A percentile compares a stretch with the other conserved stretches of the same genome.
Evolutionary conservation across 768 basidiomycete genomes (phyloP).

Genomic region (Naganishia onofrii): DNA sequence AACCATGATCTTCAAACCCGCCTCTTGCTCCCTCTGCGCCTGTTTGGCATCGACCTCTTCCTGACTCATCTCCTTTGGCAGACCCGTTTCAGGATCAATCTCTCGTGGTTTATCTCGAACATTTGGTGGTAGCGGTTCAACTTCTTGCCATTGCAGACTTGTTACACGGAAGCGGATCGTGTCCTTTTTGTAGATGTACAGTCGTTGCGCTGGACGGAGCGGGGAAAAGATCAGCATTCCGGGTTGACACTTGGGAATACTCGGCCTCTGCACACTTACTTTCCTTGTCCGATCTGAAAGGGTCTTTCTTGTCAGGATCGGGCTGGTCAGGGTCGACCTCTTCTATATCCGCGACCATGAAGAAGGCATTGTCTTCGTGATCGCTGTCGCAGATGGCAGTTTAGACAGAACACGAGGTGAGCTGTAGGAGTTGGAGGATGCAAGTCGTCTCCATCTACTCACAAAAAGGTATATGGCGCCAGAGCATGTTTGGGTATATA

Average conservation of each 20-base stretch:
- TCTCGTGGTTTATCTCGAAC: slow-evolving; percentile 32
- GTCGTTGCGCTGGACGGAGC: slow-evolving; percentile 34
- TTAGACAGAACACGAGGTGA: background rate
- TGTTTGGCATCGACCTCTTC: slow-evolving; percentile 30
- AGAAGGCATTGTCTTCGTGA: slow-evolving; percentile 19
- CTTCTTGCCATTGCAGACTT: slow-evolving; percentile 50
- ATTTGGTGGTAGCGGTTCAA: slow-evolving; percentile 44
- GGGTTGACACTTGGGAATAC: slow-evolving; percentile 7
- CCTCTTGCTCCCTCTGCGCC: slow-evolving; percentile 30
- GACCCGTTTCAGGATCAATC: slow-evolving; percentile 29
- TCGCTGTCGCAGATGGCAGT: slow-evolving; percentile 1
- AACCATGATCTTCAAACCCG: slow-evolving; percentile 21
- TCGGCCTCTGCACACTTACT: slow-evolving; percentile 24
- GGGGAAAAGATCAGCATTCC: background rate
- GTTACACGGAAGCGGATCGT: slow-evolving; percentile 50
- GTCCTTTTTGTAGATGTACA: slow-evolving; percentile 47
- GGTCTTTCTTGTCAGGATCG: slow-evolving; percentile 18
- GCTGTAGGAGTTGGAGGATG: background rate
- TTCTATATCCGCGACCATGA: slow-evolving; percentile 17
- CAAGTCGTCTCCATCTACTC: slow-evolving; percentile 27
- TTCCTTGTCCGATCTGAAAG: slow-evolving; percentile 4
- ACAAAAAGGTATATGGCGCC: slow-evolving; percentile 63
- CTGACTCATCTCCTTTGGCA: slow-evolving; percentile 25
- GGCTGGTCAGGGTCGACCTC: background rate
- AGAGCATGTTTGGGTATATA: slow-evolving; percentile 76